Evolutionary conservation across 2,329 filamentous ascomycete genomes (phyloP).

Genomic region (Ophiognomonia clavigignenti-juglandacearum): DNA sequence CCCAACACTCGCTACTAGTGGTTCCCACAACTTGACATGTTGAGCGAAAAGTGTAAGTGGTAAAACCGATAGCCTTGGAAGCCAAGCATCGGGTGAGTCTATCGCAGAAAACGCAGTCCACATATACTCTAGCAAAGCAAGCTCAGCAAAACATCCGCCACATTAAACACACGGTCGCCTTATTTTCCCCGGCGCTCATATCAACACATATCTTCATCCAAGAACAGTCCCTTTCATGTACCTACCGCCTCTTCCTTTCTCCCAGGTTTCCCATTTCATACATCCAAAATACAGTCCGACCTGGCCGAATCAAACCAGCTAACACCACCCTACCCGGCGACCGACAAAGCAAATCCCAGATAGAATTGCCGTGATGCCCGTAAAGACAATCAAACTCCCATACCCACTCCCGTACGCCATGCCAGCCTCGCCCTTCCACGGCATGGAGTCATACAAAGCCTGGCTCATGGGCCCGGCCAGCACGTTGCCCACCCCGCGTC

Average conservation of each 20-base stretch:
- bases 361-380: slow-evolving; percentile 45
- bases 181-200: not conserved
- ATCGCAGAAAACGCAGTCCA: slow-evolving; percentile 5
- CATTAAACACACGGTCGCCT: not conserved
- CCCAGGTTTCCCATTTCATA: too few relatives aligned
- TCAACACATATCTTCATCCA: not conserved
- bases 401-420: slow-evolving; percentile 47
- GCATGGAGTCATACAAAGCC: slow-evolving; percentile 39
- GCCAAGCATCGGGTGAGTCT: not conserved
- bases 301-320: not conserved
- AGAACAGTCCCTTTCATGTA: not conserved
- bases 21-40: too few relatives aligned
- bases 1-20: too few relatives aligned
- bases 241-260: too few relatives aligned
- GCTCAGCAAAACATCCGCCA: not conserved
- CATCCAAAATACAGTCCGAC: too few relatives aligned
- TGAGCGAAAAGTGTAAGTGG: not conserved
- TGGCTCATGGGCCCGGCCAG: slow-evolving; percentile 53
- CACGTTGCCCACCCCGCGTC: slow-evolving; percentile 58
- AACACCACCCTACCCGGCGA: slow-evolving; percentile 31
- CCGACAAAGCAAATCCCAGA: slow-evolving; percentile 42
- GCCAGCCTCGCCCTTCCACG: slow-evolving; percentile 35
- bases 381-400: slow-evolving; percentile 51
- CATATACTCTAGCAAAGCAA: slow-evolving; percentile 3
- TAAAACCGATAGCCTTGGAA: not conserved